Evolutionary conservation across 2,329 filamentous ascomycete species (phyloP).

Genomic region (Neoascochyta sp.): DNA sequence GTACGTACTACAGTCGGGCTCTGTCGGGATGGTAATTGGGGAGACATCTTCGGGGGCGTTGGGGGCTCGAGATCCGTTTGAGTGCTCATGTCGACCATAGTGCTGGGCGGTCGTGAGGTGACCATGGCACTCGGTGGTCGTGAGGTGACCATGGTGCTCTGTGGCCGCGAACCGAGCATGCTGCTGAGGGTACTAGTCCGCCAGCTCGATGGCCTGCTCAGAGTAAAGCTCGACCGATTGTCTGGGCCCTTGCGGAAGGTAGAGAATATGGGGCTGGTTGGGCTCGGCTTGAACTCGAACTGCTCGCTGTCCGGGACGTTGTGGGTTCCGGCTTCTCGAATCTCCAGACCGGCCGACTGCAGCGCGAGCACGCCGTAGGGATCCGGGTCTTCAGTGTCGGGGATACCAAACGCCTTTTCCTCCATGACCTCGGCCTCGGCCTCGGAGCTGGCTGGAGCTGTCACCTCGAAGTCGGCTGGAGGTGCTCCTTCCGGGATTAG

Average conservation of each 20-base stretch:
- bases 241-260: slow-evolving; percentile 67
- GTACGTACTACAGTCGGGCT: slow-evolving; percentile 12
- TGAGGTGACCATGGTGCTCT: slow-evolving; percentile 44
- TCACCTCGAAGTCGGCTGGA: slow-evolving; percentile 68
- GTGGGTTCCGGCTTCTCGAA: slow-evolving; percentile 81
- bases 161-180: slow-evolving; percentile 53
- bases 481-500: slow-evolving; percentile 67
- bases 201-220: slow-evolving; percentile 64
- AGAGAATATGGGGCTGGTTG: slow-evolving; percentile 66
- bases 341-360: slow-evolving; percentile 85
- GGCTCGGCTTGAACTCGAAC: slow-evolving; percentile 76
- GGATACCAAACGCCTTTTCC: slow-evolving; percentile 69
- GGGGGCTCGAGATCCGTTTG: slow-evolving; percentile 54
- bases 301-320: slow-evolving; percentile 70
- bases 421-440: too few species aligned
- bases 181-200: slow-evolving; percentile 65
- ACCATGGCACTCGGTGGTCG: slow-evolving; percentile 55
- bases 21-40: slow-evolving; percentile 22
- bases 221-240: slow-evolving; percentile 54
- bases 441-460: slow-evolving; percentile 21
- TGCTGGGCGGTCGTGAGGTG: too few species aligned
- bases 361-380: slow-evolving; percentile 87
- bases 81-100: slow-evolving; percentile 63
- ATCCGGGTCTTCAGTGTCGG: slow-evolving; percentile 76
- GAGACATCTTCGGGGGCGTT: slow-evolving; percentile 15